phyloP scores from a whole-genome alignment of 805 yeast species.

The Deakozyma indianensis region DNA sequence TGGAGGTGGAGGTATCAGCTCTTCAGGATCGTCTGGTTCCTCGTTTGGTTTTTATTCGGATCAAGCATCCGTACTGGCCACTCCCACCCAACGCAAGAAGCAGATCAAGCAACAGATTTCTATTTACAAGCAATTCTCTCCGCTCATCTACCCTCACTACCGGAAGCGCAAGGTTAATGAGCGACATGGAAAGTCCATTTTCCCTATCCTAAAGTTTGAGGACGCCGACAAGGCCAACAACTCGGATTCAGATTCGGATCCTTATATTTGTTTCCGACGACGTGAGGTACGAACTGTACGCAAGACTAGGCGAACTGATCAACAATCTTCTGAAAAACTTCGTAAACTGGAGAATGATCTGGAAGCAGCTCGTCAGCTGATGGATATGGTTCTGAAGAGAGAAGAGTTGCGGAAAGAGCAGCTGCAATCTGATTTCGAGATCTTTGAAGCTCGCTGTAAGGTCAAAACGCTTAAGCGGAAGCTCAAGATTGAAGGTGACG shows the following conservation, averaged over 20 bases:
- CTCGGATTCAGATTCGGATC: slow-evolving; percentile 54
- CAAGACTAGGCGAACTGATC: slow-evolving; percentile 89
- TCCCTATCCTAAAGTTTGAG: slow-evolving; percentile 70
- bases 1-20: not conserved
- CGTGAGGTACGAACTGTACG: slow-evolving; percentile 92
- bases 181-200: slow-evolving; percentile 53
- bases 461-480: slow-evolving; percentile 64
- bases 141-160: slow-evolving; percentile 68
- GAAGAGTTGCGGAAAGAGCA: slow-evolving; percentile 51
- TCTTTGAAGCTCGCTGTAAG: slow-evolving; percentile 59
- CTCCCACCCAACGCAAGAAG: slow-evolving; percentile 8
- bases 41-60: slow-evolving; percentile 6
- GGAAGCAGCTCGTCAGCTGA: slow-evolving; percentile 56
- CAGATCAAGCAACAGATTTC: slow-evolving; percentile 12
- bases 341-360: slow-evolving; percentile 61
- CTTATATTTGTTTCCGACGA: slow-evolving; percentile 88
- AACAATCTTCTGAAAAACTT: slow-evolving; percentile 74
- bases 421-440: slow-evolving; percentile 44
- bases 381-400: slow-evolving; percentile 58
- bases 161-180: slow-evolving; percentile 49
- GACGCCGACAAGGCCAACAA: slow-evolving; percentile 60
- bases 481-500: slow-evolving; percentile 68
- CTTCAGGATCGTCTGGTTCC: not conserved
- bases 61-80: slow-evolving; percentile 12
- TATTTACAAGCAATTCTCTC: slow-evolving; percentile 39